Base-by-base conservation (phyloP, 1,284 basidiomycete species). In the Austroboletus niveus region DNA sequence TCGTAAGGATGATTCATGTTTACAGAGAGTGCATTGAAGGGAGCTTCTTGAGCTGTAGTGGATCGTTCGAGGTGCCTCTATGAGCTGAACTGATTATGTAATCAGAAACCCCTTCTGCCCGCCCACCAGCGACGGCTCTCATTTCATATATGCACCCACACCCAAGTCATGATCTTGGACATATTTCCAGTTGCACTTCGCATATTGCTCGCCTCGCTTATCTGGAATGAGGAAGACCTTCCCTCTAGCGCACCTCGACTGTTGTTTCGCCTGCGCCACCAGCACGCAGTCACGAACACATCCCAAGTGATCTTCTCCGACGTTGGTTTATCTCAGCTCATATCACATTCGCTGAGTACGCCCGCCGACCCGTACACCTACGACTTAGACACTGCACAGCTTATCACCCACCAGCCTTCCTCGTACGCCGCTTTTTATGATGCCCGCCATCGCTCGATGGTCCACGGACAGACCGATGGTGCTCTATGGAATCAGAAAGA, bases 221-320 rank as follows among this genome's bases (percentile, higher is more conserved):
- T 69, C 27, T 64, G 63, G 65, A 20, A 31, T 31, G 30, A 52
- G 20, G 53, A 62, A 36, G 47, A 57, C 22, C 32, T 40, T 3
- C 57, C 51, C 15, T 32, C 40, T 34, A 52, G 6, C 27, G 52
- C 58, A 24, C 52, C 66, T 41, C 66, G 69, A 24, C 65, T 83
- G 10, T 73, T 68, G n/a, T 86, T 88, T 63, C 76, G 78, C 45
- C 75, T 88, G 24, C 79, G 85, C 34, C 85, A 88, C 62, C 69
- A 79, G 39, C 85, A 88, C 58, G 80, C 76, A 22, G 64, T 79
- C 22, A 74, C 78, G 30, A 69, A 78, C 52, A 65, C 72, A 24
- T 79, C 79, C 6, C 75, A 72, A 12, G 74, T 83, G 43, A 64
- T 85, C 53, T 84, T 87, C 64, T 71, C 77, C 31, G 75, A 87